Conservation (phyloP, 2,329 filamentous ascomycete species). For the Fusarium annulatum region DNA sequence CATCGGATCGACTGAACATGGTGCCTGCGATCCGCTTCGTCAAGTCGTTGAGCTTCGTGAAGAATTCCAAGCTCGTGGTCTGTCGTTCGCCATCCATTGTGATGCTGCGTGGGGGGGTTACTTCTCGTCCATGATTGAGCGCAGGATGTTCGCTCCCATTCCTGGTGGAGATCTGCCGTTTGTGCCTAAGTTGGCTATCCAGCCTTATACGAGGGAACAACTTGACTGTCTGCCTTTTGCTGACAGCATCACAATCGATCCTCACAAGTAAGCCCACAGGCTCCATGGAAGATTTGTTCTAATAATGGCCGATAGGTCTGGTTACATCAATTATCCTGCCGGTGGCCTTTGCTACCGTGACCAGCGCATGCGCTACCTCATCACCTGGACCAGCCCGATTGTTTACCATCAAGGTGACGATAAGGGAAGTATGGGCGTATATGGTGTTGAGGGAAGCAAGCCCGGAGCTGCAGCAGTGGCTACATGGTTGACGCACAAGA, state of each 20-base stretch:
- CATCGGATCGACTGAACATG: background rate
- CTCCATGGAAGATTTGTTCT: no score
- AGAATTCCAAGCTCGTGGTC: background rate
- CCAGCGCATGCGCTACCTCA: background rate
- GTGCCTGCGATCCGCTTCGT: background rate
- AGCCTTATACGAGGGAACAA: background rate
- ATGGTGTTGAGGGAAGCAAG: constrained; percentile 3
- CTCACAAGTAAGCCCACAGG: background rate
- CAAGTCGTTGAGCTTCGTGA: background rate
- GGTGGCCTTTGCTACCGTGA: background rate
- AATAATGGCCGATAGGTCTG: background rate
- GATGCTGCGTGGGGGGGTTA: constrained; percentile 1
- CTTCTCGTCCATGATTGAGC: background rate
- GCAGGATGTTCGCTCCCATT: background rate
- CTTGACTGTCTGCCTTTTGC: background rate
- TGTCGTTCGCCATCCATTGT: background rate
- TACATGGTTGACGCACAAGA: background rate
- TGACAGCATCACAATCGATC: background rate
- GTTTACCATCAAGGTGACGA: background rate
- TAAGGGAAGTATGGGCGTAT: background rate
- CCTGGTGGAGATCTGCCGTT: background rate
- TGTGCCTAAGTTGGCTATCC: background rate
- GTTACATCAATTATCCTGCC: background rate
- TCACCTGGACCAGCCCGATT: background rate
- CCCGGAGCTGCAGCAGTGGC: background rate